Evolutionary conservation across 495 filamentous ascomycete species (phyloP).

Genomic region (Penicillium longicatenatum): DNA sequence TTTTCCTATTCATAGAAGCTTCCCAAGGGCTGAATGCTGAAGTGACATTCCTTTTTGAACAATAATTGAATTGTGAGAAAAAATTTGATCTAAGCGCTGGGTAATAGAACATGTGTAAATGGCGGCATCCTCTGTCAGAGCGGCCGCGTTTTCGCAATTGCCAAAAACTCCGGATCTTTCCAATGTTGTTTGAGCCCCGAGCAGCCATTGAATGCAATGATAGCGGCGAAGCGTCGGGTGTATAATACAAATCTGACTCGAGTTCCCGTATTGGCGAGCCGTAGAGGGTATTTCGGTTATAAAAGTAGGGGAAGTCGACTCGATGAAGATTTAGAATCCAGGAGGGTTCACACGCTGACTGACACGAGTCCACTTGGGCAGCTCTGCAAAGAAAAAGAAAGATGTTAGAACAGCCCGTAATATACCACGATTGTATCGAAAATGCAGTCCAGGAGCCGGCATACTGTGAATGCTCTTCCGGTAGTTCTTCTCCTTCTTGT

Average conservation of each 20-base stretch:
- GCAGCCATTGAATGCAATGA: slow-evolving; percentile 1
- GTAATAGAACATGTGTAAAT: slow-evolving; percentile 34
- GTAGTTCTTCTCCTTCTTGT: slow-evolving; percentile 92
- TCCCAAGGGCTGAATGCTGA: neutral
- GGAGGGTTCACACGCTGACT: slow-evolving; percentile 91
- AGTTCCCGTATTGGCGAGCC: slow-evolving; percentile 14
- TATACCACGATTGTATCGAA: slow-evolving; percentile 6
- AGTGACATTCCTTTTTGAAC: slow-evolving; percentile 8
- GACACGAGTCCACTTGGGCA: slow-evolving; percentile 95
- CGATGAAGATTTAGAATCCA: slow-evolving; percentile 66
- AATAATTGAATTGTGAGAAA: slow-evolving; percentile 23
- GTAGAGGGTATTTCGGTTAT: slow-evolving; percentile 10
- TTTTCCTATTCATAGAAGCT: slow-evolving; percentile 4
- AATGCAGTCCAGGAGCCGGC: slow-evolving; percentile 37
- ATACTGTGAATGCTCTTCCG: slow-evolving; percentile 95
- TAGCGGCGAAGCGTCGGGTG: slow-evolving; percentile 16
- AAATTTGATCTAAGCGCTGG: slow-evolving; percentile 26
- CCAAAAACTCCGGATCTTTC: slow-evolving; percentile 44
- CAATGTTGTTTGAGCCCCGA: slow-evolving; percentile 26
- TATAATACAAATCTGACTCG: slow-evolving; percentile 38
- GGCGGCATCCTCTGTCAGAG: slow-evolving; percentile 16
- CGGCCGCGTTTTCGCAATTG: slow-evolving; percentile 32
- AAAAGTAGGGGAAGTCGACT: neutral
- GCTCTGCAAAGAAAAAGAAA: slow-evolving; percentile 53
- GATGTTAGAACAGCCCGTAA: neutral